Base-by-base conservation (phyloP, 805 yeast genomes). In the Yamadazyma sp. region DNA sequence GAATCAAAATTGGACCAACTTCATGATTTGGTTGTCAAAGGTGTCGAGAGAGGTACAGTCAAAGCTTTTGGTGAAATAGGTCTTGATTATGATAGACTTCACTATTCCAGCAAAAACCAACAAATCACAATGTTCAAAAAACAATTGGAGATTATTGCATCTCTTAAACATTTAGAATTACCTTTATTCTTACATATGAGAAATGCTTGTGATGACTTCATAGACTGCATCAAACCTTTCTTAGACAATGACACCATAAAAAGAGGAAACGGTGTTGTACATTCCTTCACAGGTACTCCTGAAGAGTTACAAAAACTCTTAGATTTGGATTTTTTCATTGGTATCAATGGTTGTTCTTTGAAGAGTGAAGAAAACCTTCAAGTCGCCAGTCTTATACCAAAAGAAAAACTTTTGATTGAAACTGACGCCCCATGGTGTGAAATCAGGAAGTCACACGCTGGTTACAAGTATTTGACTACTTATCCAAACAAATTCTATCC, bases 341-440 rank as follows among this genome's bases (percentile, higher is more conserved):
- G 98, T 27, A 68, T 93, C 40, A 93, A 93, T 56, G 98, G 98
- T 4, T 93, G 98, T 52, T 88, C 98, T 1, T 70, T 93, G 45
- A 84, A 82, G 51, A 78, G 86, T 0, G 76, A 76, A 38, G 88
- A 83, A 43, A 87, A 85, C 51, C 60, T 88, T 10, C 69, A 70
- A 18, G 87, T 81, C 16, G 86, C 81, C 0, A 60, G 64, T 27
- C 49, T 55, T 16, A 74, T 93, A n/a, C 98, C 98, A 0, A 50
- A 78, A 7, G 76, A 79, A 4, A 73, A 70, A 49, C 56, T 93
- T 27, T 60, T 91, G 71, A 73, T 93, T 7, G 99, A 93, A 55
- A 91, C 97, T 0, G 98, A 93, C 60, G 88, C 97, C 3, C 98
- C 99, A 1, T 93, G 98, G 98, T 93, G 99, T 64, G 98, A 89